Conservation (phyloP, 2,329 filamentous ascomycete species). For the Tolypocladium tropicale region DNA sequence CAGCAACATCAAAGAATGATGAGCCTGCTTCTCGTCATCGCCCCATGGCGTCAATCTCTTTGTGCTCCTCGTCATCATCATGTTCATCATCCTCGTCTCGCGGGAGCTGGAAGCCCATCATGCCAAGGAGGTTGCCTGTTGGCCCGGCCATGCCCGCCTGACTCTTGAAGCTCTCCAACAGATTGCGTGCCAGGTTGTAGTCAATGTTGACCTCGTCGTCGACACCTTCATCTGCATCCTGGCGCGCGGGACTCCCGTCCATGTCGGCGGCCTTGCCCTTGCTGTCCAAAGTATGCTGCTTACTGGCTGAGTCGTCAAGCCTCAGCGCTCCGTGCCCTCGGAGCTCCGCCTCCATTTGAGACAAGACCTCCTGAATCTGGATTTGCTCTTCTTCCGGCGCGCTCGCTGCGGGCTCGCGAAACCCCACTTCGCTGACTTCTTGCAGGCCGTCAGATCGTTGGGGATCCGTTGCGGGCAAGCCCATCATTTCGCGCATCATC, state of each 20-base stretch:
- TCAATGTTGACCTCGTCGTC: slow-evolving; percentile 64
- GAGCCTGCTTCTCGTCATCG: background rate
- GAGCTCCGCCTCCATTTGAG: slow-evolving; percentile 64
- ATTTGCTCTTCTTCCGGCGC: slow-evolving; percentile 38
- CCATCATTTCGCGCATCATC: slow-evolving; percentile 93
- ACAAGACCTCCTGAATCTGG: slow-evolving; percentile 54
- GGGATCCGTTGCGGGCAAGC: slow-evolving; percentile 31
- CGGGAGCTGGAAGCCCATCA: slow-evolving; percentile 77
- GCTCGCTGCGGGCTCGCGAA: background rate
- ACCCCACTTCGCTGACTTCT: background rate
- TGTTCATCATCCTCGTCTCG: slow-evolving; percentile 58
- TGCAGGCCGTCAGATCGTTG: background rate
- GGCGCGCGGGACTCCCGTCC: slow-evolving; percentile 19
- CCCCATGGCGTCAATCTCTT: background rate
- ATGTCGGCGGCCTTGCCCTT: slow-evolving; percentile 8
- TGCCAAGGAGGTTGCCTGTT: slow-evolving; percentile 73
- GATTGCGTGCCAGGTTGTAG: slow-evolving; percentile 79
- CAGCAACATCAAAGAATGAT: background rate
- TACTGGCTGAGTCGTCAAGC: slow-evolving; percentile 29
- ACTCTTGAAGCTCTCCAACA: slow-evolving; percentile 86
- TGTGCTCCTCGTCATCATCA: slow-evolving; percentile 10
- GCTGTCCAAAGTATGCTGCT: slow-evolving; percentile 4
- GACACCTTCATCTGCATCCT: slow-evolving; percentile 39
- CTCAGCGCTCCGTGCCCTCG: slow-evolving; percentile 16
- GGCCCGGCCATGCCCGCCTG: slow-evolving; percentile 81